Evolutionary conservation across 495 filamentous ascomycete species (phyloP).

Genomic region (Thozetella sp.): DNA sequence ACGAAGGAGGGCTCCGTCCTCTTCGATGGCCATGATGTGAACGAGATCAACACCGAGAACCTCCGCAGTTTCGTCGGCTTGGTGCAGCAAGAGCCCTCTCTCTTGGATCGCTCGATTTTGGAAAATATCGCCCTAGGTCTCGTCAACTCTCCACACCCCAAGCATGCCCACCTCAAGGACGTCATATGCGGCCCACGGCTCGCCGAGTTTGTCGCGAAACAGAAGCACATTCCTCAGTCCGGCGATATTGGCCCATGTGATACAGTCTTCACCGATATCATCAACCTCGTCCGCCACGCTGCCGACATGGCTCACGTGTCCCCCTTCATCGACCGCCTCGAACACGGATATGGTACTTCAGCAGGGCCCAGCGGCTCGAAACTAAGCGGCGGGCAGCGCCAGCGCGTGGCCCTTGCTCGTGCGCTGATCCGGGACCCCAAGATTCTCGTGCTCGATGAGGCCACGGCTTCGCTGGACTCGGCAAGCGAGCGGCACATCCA

Average conservation of each 20-base stretch:
- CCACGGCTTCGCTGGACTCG: constrained; percentile 87
- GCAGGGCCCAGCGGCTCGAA: constrained; percentile 90
- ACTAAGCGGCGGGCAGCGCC: constrained; percentile 89
- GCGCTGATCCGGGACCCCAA: constrained; percentile 89
- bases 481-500: constrained; percentile 93
- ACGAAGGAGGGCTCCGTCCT: constrained; percentile 75
- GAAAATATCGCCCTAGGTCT: constrained; percentile 83
- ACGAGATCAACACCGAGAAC: constrained; percentile 78
- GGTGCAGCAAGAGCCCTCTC: constrained; percentile 75
- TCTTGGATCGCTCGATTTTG: constrained; percentile 82
- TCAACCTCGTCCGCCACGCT: constrained; percentile 70
- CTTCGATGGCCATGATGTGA: constrained; percentile 80
- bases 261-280: constrained; percentile 50
- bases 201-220: constrained; percentile 12
- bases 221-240: constrained; percentile 6
- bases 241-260: background rate
- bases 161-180: constrained; percentile 42
- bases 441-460: constrained; percentile 86
- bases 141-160: constrained; percentile 77
- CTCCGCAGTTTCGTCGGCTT: constrained; percentile 83
- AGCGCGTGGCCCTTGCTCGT: constrained; percentile 80
- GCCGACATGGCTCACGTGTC: constrained; percentile 88
- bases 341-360: constrained; percentile 85
- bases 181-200: constrained; percentile 13
- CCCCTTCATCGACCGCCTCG: constrained; percentile 79